These are phyloP conservation scores for Leccinum boreale DNA, from an alignment of 768 basidiomycete species.

Conservation along the genomic window DNA sequence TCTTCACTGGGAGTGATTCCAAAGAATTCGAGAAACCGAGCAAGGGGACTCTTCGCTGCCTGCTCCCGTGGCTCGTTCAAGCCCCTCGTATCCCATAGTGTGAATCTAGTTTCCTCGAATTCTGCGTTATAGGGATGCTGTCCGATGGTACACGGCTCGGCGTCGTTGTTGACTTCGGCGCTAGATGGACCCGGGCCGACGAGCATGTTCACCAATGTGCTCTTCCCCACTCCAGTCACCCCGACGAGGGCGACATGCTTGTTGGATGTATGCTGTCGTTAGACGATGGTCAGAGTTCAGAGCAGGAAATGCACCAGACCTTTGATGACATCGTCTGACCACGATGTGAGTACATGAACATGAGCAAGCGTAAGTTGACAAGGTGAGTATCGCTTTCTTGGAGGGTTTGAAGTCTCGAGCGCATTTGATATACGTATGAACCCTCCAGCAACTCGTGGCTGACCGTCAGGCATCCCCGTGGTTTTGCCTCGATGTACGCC, in stretches of 20 bases:
- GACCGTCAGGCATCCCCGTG: background rate
- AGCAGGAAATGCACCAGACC: background rate
- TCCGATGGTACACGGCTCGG: background rate
- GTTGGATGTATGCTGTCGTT: background rate
- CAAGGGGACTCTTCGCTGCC: background rate
- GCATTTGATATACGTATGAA: background rate
- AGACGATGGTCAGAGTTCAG: background rate
- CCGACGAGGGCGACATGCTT: conserved; percentile 16
- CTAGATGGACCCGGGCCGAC: background rate
- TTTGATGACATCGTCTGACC: background rate
- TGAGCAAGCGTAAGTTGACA: background rate
- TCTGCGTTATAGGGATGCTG: background rate
- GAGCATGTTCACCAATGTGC: conserved; percentile 17
- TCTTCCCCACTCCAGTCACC: conserved; percentile 13
- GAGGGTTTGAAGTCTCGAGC: background rate
- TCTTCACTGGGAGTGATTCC: conserved; percentile 8
- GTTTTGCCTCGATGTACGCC: conserved; percentile 3
- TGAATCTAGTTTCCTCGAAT: background rate
- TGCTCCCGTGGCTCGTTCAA: conserved; percentile 6
- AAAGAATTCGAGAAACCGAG: conserved; percentile 7
- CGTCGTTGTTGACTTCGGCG: conserved; percentile 9
- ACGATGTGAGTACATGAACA: background rate
- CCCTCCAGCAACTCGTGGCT: background rate
- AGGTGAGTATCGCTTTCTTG: background rate
- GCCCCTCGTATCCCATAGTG: conserved; percentile 16